Conservation (phyloP, 805 yeast species). For the Teunomyces funiuensis region DNA sequence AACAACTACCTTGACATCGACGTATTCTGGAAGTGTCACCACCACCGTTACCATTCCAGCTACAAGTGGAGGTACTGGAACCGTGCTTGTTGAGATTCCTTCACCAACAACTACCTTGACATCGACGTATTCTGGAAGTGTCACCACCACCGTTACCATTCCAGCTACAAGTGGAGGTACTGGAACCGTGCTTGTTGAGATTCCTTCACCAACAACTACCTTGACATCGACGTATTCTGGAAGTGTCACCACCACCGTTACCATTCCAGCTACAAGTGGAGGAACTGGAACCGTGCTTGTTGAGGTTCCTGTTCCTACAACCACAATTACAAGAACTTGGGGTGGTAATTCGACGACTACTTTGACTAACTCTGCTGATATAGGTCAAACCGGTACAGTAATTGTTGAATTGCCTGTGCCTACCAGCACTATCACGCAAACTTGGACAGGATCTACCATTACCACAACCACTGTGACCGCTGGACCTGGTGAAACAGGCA, state of each 20-base stretch:
- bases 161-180: constrained; percentile 13
- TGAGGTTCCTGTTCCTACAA: constrained; percentile 11
- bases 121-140: constrained; percentile 2
- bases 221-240: constrained; percentile 8
- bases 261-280: constrained; percentile 4
- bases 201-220: constrained; percentile 11
- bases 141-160: constrained; percentile 7
- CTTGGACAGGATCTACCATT: constrained; percentile 7
- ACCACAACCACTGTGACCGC: neutral
- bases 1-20: constrained; percentile 14
- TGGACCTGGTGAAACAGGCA: constrained; percentile 11
- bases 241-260: constrained; percentile 8
- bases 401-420: constrained; percentile 13
- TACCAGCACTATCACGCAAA: constrained; percentile 4
- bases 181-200: constrained; percentile 14
- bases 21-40: constrained; percentile 13
- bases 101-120: neutral
- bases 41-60: constrained; percentile 9
- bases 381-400: constrained; percentile 8
- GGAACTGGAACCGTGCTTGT: constrained; percentile 12
- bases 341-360: too few species aligned
- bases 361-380: too few species aligned
- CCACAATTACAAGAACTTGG: neutral
- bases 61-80: constrained; percentile 9
- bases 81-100: constrained; percentile 13